Base-by-base conservation (phyloP, 345 rosid species). In the Rubroshorea leprosula region DNA sequence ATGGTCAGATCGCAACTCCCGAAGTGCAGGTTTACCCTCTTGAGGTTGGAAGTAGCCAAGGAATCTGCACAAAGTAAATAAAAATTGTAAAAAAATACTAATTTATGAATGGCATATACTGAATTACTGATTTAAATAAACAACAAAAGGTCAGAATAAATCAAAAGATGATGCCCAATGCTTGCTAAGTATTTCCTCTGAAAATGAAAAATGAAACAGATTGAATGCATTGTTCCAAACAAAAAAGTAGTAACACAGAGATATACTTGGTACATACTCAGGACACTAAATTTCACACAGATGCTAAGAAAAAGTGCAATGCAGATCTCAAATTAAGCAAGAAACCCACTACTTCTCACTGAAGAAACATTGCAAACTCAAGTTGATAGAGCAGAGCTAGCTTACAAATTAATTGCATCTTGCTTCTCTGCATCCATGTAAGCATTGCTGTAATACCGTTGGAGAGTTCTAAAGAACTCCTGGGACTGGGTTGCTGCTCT, bases 401-500 rank as follows among this genome's bases (percentile, higher is more conserved):
- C 80, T 81, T 82, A 93, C 99, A 89, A 59, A 69, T 93, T 81
- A 56, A 93, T 89, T 26, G 99, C 99, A 65, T 87, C 90, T 72
- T 93, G 97, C 68, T 89, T 89, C 70, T 83, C 87, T 9, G 87
- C 81, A 73, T 93, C 99, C 97, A 89, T 83, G 70, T 93, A 93
- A 53, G 96, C 88, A 60, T 93, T 93, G 81, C 78, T 93, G 66
- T 93, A 89, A 67, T 93, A 89, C 27, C 99, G 87, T 66, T 93
- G 97, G 60, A 93, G 83, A 62, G 96, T 87, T 75, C 96, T 82
- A 71, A 93, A 89, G 74, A 93, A 93, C 77, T 93, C 99, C 72
- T 90, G 97, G 45, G 99, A 93, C 80, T 93, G 99, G 41, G 87
- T 87, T 67, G 99, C 92, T 18, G 99, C 96, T 78, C 67, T 93